Conservation (phyloP, 2,329 filamentous ascomycete species). For the Colletotrichum camelliae region DNA sequence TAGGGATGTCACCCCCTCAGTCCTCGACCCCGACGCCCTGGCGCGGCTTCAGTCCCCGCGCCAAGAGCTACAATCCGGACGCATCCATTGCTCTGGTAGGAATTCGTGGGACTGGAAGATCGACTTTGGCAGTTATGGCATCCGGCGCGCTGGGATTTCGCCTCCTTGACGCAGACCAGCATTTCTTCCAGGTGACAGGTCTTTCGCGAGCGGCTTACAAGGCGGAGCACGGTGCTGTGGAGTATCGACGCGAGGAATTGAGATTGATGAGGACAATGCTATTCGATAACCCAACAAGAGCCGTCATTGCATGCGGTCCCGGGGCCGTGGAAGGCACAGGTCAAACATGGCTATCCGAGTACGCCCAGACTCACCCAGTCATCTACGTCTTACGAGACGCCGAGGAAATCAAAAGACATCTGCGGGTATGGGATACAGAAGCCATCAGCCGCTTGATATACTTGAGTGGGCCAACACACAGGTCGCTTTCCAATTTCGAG, state of each 20-base stretch:
- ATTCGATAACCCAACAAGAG: slow-evolving; percentile 59
- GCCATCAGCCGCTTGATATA: slow-evolving; percentile 65
- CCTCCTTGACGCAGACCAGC: slow-evolving; percentile 71
- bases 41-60: background rate
- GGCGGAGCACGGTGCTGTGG: slow-evolving; percentile 62
- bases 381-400: slow-evolving; percentile 73
- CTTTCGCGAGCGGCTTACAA: slow-evolving; percentile 67
- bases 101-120: slow-evolving; percentile 76
- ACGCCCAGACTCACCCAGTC: slow-evolving; percentile 69
- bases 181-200: slow-evolving; percentile 69
- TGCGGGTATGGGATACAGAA: slow-evolving; percentile 58
- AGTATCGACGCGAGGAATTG: slow-evolving; percentile 68
- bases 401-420: slow-evolving; percentile 66
- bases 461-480: slow-evolving; percentile 62
- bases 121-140: slow-evolving; percentile 76
- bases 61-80: slow-evolving; percentile 38
- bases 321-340: slow-evolving; percentile 62
- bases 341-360: slow-evolving; percentile 65
- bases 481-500: slow-evolving; percentile 74
- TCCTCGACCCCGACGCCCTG: background rate
- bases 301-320: slow-evolving; percentile 75
- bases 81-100: slow-evolving; percentile 77
- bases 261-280: slow-evolving; percentile 67
- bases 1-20: background rate
- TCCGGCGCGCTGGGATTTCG: slow-evolving; percentile 72